These are phyloP conservation scores for Sextonia rubra DNA, from an alignment of 164 flowering plant genomes.

Conservation along the genomic window DNA sequence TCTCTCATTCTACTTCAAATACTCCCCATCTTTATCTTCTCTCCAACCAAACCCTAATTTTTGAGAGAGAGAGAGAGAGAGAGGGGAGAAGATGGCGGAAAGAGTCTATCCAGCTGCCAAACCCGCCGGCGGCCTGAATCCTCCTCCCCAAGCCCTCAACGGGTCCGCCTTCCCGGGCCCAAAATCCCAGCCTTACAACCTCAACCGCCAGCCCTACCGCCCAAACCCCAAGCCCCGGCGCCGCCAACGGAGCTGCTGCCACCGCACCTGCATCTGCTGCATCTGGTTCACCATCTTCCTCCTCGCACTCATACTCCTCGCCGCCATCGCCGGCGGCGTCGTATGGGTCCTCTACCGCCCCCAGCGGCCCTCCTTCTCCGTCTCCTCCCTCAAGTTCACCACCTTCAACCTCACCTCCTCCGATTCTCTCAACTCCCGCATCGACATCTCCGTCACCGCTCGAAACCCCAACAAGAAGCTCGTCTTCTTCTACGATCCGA, in stretches of 20 bases:
- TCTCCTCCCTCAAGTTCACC: slow-evolving; percentile 50
- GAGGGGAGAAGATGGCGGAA: slow-evolving; percentile 39
- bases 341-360: slow-evolving; percentile 75
- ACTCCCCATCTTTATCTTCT: not conserved
- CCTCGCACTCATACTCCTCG: slow-evolving; percentile 38
- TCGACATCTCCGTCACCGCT: slow-evolving; percentile 47
- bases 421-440: slow-evolving; percentile 29
- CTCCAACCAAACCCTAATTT: not conserved
- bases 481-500: slow-evolving; percentile 43
- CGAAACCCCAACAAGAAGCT: slow-evolving; percentile 68
- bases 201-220: slow-evolving; percentile 61
- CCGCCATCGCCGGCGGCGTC: slow-evolving; percentile 47
- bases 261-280: slow-evolving; percentile 56
- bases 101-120: slow-evolving; percentile 41
- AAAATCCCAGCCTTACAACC: slow-evolving; percentile 62
- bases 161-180: slow-evolving; percentile 42
- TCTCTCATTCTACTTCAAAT: not conserved
- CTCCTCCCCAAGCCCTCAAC: slow-evolving; percentile 11
- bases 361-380: slow-evolving; percentile 63
- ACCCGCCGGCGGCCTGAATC: slow-evolving; percentile 11
- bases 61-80: not conserved
- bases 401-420: slow-evolving; percentile 52
- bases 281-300: slow-evolving; percentile 47
- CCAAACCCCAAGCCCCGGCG: slow-evolving; percentile 47
- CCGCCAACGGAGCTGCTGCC: slow-evolving; percentile 27